A percentile compares a stretch with the other conserved stretches of the same genome.
Conservation (phyloP, 306 rosid species). For the Castanea crenata region DNA sequence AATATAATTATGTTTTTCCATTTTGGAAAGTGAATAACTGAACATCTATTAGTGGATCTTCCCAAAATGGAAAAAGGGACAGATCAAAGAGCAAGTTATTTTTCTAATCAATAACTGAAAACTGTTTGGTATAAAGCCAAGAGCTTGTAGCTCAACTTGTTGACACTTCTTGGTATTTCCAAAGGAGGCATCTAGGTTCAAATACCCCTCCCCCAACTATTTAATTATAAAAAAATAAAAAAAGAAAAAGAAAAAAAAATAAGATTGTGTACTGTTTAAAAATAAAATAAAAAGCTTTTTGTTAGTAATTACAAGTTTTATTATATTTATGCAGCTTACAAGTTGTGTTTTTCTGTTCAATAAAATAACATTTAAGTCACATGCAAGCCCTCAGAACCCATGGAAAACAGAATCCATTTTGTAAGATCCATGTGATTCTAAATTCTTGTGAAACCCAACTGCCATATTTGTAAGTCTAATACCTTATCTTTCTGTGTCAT, state of each 20-base stretch:
- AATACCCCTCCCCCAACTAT: too few relatives aligned
- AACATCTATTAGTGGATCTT: background rate
- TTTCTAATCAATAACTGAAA: too few relatives aligned
- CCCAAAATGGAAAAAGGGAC: background rate
- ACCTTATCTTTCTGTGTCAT: slow-evolving; percentile 15
- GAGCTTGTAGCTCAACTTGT: too few relatives aligned
- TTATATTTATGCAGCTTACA: background rate
- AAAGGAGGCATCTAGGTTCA: too few relatives aligned
- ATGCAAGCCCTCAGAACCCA: background rate
- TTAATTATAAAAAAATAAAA: too few relatives aligned
- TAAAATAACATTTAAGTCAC: background rate
- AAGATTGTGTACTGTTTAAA: too few relatives aligned
- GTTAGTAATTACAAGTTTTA: background rate
- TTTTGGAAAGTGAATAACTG: background rate
- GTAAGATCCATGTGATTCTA: slow-evolving; percentile 12
- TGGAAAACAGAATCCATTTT: background rate
- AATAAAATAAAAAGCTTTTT: background rate
- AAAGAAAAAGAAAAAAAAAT: too few relatives aligned
- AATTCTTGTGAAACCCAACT: background rate
- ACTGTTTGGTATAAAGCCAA: too few relatives aligned
- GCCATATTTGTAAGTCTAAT: slow-evolving; percentile 17
- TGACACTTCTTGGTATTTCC: too few relatives aligned
- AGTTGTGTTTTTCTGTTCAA: background rate
- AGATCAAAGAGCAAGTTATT: too few relatives aligned
- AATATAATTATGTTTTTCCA: background rate